Evolutionary conservation across 192 early-diverging fungal species (phyloP).

Genomic region (Gonapodya prolifera): DNA sequence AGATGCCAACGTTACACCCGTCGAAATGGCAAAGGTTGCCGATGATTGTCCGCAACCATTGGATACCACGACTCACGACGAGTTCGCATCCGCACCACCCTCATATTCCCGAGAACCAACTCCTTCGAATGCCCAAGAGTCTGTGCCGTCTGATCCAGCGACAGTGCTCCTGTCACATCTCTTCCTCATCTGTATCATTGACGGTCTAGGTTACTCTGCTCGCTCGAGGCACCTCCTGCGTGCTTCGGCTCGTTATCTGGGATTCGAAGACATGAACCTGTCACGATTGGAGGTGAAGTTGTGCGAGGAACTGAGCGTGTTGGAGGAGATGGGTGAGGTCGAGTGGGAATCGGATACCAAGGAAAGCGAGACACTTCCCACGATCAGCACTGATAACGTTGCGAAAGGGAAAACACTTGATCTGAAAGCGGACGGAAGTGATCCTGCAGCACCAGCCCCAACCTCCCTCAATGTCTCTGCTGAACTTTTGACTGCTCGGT

Average conservation of each 20-base stretch:
- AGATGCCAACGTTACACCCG: no score
- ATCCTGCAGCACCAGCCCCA: conserved; percentile 62
- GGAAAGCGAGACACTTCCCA: no score
- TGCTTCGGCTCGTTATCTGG: conserved; percentile 40
- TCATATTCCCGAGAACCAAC: no score
- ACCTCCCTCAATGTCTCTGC: conserved; percentile 52
- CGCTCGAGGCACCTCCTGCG: conserved; percentile 66
- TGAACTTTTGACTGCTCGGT: background rate
- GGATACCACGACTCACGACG: no score
- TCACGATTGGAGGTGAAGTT: conserved; percentile 15
- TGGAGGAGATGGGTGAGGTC: conserved; percentile 20
- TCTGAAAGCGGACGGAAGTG: conserved; percentile 55
- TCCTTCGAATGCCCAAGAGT: no score
- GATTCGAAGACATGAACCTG: conserved; percentile 11
- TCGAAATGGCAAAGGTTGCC: no score
- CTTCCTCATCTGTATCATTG: conserved; percentile 69
- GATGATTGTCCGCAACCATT: no score
- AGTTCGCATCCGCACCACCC: no score
- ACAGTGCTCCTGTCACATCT: conserved; percentile 73
- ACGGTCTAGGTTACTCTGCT: conserved; percentile 65
- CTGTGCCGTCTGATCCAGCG: no score
- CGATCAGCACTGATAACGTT: no score
- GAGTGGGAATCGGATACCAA: no score
- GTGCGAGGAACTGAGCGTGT: conserved; percentile 12
- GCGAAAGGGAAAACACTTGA: background rate